Evolutionary conservation across 1,284 basidiomycete species (phyloP).

Genomic region (Cryptococcus sp.): DNA sequence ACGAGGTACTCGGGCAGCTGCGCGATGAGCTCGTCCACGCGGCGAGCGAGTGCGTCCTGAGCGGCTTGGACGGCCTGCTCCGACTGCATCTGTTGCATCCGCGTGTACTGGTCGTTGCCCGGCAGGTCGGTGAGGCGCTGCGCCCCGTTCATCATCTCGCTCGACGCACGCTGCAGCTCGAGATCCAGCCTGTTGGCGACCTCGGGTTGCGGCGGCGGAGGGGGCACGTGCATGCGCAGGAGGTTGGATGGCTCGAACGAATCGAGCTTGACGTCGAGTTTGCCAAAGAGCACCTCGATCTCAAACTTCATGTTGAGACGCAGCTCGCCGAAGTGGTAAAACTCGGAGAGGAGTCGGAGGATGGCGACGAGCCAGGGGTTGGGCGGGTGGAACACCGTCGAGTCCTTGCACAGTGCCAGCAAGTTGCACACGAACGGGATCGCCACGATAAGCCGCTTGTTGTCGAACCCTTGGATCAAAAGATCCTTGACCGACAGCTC

Average conservation of each 20-base stretch:
- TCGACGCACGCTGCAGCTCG: constrained; percentile 40
- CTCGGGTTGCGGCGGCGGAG: constrained; percentile 41
- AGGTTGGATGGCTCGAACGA: constrained; percentile 79
- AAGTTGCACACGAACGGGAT: constrained; percentile 99
- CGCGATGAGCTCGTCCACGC: constrained; percentile 56
- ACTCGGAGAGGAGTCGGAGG: constrained; percentile 83
- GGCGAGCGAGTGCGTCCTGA: constrained; percentile 47
- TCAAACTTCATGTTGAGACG: constrained; percentile 98
- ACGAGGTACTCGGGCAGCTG: constrained; percentile 76
- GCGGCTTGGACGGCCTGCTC: constrained; percentile 48
- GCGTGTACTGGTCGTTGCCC: constrained; percentile 37
- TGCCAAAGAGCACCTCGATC: constrained; percentile 95
- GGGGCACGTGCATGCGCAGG: constrained; percentile 54
- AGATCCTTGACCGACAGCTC: constrained; percentile 96
- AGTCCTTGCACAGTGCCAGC: constrained; percentile 83
- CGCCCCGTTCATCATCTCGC: constrained; percentile 28
- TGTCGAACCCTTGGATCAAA: constrained; percentile 91
- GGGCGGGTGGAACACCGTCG: constrained; percentile 88
- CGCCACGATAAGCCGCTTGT: constrained; percentile 83
- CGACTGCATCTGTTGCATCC: constrained; percentile 45
- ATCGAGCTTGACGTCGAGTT: constrained; percentile 82
- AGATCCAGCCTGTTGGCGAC: constrained; percentile 39
- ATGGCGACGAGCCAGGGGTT: constrained; percentile 99
- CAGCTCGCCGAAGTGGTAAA: constrained; percentile 95
- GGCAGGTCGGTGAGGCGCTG: constrained; percentile 36